Percentiles rank a stretch among this genome's conserved stretches.
Evolutionary conservation across 352 stramenopile genomes (phyloP).

Genomic region (Phytopythium mirpurense): DNA sequence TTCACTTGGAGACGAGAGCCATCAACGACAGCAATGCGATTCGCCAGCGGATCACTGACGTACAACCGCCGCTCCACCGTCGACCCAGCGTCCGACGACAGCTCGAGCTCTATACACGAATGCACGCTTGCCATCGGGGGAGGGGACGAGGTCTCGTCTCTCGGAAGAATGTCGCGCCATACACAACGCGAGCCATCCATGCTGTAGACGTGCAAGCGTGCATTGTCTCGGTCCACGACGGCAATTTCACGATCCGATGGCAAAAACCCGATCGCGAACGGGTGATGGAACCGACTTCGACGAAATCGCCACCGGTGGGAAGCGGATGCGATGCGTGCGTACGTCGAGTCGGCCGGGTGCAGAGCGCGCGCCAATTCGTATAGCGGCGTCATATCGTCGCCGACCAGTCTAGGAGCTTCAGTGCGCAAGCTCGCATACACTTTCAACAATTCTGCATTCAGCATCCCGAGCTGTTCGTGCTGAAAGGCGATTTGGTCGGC

Average conservation of each 20-base stretch:
- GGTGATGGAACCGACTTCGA: conserved; percentile 40
- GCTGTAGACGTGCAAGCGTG: conserved; percentile 41
- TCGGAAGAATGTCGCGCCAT: conserved; percentile 24
- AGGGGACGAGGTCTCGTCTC: not conserved
- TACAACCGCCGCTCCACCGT: conserved; percentile 18
- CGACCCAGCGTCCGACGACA: not conserved
- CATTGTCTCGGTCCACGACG: conserved; percentile 52
- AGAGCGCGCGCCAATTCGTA: conserved; percentile 32
- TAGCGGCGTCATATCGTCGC: conserved; percentile 19
- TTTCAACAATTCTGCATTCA: conserved; percentile 22
- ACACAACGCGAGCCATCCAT: conserved; percentile 34
- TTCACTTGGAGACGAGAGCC: conserved; percentile 13
- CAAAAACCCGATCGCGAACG: conserved; percentile 26
- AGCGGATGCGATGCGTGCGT: conserved; percentile 24
- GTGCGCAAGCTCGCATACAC: conserved; percentile 23
- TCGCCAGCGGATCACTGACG: conserved; percentile 47
- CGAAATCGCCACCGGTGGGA: conserved; percentile 24
- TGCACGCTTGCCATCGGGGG: conserved; percentile 5
- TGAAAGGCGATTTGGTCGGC: conserved; percentile 37
- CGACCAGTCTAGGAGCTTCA: conserved; percentile 17
- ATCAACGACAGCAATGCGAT: conserved; percentile 46
- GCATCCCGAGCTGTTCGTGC: conserved; percentile 20
- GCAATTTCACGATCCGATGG: conserved; percentile 31
- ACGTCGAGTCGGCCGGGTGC: conserved; percentile 35
- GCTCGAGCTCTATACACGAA: not conserved